A percentile compares a stretch with the other conserved stretches of the same genome.
These are phyloP conservation scores for Gracilaria domingensis DNA, from an alignment of 23 red algal genomes.

Conservation along the genomic window DNA sequence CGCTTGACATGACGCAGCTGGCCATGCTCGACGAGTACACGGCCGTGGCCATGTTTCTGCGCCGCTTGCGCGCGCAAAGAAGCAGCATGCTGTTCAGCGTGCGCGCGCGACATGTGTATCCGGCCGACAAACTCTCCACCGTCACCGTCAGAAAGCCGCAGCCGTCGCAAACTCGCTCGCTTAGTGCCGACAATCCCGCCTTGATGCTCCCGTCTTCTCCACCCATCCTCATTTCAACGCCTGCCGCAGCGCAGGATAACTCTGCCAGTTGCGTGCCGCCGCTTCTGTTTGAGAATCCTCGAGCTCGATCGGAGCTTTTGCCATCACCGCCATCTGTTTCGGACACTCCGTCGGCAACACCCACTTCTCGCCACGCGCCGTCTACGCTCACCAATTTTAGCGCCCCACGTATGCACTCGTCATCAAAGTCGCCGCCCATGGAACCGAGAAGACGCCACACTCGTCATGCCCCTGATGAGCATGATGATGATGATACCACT, in stretches of 20 bases:
- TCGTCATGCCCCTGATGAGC: background rate
- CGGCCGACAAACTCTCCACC: background rate
- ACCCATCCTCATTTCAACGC: background rate
- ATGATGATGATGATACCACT: conserved; percentile 51
- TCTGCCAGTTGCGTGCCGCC: background rate
- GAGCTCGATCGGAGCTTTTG: conserved; percentile 27
- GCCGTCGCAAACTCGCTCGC: background rate
- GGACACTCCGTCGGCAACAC: background rate
- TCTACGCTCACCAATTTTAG: background rate
- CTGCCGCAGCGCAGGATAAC: background rate
- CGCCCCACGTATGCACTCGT: conserved; percentile 1
- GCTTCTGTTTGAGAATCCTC: background rate
- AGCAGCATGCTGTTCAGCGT: background rate
- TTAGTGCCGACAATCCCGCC: background rate
- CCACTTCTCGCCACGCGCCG: background rate
- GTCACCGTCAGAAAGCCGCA: background rate
- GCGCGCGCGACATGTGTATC: background rate
- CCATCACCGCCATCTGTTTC: conserved; percentile 3
- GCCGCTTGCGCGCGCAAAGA: background rate
- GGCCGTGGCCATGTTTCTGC: conserved; percentile 56
- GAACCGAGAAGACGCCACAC: background rate
- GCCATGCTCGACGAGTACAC: conserved; percentile 47
- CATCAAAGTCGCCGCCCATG: conserved; percentile 16
- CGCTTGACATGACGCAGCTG: conserved; percentile 24
- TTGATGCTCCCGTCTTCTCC: background rate